Percentiles rank a stretch among this genome's conserved stretches.
These are phyloP conservation scores for Mycena rosella DNA, from an alignment of 768 basidiomycete species.

Conservation along the genomic window DNA sequence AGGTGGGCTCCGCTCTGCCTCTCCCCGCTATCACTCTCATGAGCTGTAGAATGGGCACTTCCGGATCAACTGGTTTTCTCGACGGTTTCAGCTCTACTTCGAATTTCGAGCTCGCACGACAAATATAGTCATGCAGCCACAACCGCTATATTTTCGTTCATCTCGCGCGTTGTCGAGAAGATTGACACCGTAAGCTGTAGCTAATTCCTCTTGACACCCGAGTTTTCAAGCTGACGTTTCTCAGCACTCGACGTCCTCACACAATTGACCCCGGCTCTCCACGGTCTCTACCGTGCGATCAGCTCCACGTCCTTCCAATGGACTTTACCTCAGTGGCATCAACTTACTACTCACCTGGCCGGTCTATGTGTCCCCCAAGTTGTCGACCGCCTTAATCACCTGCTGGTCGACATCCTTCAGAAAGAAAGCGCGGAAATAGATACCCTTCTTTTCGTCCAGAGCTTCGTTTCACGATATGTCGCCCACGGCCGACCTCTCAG, in stretches of 20 bases:
- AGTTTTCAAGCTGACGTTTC: slow-evolving; percentile 7
- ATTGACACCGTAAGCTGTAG: slow-evolving; percentile 68
- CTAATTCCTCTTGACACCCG: slow-evolving; percentile 39
- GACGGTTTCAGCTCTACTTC: slow-evolving; percentile 81
- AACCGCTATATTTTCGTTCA: slow-evolving; percentile 72
- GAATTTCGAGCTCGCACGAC: slow-evolving; percentile 67
- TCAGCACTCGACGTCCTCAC: slow-evolving; percentile 80
- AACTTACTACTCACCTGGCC: slow-evolving; percentile 65
- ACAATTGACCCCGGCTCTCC: slow-evolving; percentile 83
- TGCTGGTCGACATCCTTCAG: slow-evolving; percentile 73
- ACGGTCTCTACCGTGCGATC: slow-evolving; percentile 89
- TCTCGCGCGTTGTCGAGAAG: slow-evolving; percentile 66
- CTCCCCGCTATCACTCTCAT: slow-evolving; percentile 2
- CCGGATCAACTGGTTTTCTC: slow-evolving; percentile 88
- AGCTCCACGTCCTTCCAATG: slow-evolving; percentile 84
- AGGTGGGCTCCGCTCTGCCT: slow-evolving; percentile 57
- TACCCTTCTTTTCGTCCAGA: slow-evolving; percentile 69
- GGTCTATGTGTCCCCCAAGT: slow-evolving; percentile 73
- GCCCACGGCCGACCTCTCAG: slow-evolving; percentile 82
- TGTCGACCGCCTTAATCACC: slow-evolving; percentile 80
- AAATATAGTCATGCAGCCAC: slow-evolving; percentile 65
- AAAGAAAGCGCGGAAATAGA: slow-evolving; percentile 65
- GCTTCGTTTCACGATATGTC: slow-evolving; percentile 82
- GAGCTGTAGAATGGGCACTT: slow-evolving; percentile 81
- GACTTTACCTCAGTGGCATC: slow-evolving; percentile 75